Conservation (phyloP, 768 basidiomycete genomes). For the Termitomyces sp. region DNA sequence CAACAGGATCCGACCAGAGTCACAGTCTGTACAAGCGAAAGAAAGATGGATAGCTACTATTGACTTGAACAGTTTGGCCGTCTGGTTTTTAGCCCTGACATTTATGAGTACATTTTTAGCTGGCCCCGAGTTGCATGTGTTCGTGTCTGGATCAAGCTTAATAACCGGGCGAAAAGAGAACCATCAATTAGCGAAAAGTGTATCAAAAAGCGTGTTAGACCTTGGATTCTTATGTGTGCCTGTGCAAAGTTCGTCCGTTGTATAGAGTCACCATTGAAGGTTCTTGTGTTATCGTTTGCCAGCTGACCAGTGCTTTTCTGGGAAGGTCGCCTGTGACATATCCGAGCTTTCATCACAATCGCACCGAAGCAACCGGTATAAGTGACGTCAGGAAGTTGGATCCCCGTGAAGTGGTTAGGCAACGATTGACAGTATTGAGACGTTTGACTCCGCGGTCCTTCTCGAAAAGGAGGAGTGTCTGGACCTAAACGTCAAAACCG, state of each 20-base stretch:
- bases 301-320: slow-evolving; percentile 5
- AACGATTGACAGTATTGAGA: background rate
- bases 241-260: slow-evolving; percentile 1
- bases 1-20: background rate
- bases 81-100: too few species aligned
- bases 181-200: slow-evolving; percentile 1
- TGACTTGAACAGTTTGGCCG: background rate
- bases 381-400: slow-evolving; percentile 7
- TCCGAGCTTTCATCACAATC: background rate
- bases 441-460: slow-evolving; percentile 8
- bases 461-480: background rate
- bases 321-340: slow-evolving; percentile 7
- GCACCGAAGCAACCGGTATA: slow-evolving; percentile 3
- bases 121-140: background rate
- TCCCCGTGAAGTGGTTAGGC: background rate
- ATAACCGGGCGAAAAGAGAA: background rate
- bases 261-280: background rate
- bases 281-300: background rate
- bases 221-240: slow-evolving; percentile 10
- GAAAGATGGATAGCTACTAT: background rate
- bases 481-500: slow-evolving; percentile 4
- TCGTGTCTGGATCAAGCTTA: background rate
- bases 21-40: background rate
- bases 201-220: slow-evolving; percentile 11
- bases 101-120: background rate